Evolutionary conservation across 768 basidiomycete genomes (phyloP), one percentile per base, ranked within the genome.

Genomic region (Termitomyces sp.): DNA sequence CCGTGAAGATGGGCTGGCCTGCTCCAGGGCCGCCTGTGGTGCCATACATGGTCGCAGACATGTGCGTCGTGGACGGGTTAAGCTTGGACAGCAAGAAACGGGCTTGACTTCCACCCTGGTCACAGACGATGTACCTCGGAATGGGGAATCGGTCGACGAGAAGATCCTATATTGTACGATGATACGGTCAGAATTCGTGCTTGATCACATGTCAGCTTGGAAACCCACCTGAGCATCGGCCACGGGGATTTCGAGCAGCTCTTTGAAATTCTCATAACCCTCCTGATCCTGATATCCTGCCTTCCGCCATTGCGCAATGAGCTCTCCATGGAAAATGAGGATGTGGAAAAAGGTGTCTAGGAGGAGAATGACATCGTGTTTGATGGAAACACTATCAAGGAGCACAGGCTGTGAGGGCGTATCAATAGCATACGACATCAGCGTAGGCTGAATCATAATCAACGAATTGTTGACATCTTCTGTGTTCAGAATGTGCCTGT

Each of bases 261-360:
- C 94, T 66, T 94, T 95, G 75, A 99, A 91, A 74, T 99, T 98
- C 73, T 98, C 97, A 66, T 98, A 97, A 36, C 94, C 95, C 70
- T 98, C 95, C 74, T 98, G 96, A 0, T 99, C 95, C 67, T 98
- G 97, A 68, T 98, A 99, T 0, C 94, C 95, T 12, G 92, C 91
- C 73, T 98, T 98, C 51, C 96, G 84, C 97, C 97, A 99, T 70
- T 94, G 90, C 0, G 97, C 95, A 49, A 99, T 82, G 22, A 93
- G 92, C 71, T 96, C 93, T 22, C 97, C 97, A 69, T 99, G 97
- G 88, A 97, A 98, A 72, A 99, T 98, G 66, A 98, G 88, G 64
- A 98, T 97, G 70, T 99, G 96, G 93, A 99, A 98, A 83, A 96
- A 99, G 2, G 96, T 98, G 68, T 99, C 97, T 54, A 99, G 87